Evolutionary conservation across 1,139 yeast genomes (phyloP), one percentile per base, ranked within the genome.

Genomic region (Lodderomyces metapsilosis): DNA sequence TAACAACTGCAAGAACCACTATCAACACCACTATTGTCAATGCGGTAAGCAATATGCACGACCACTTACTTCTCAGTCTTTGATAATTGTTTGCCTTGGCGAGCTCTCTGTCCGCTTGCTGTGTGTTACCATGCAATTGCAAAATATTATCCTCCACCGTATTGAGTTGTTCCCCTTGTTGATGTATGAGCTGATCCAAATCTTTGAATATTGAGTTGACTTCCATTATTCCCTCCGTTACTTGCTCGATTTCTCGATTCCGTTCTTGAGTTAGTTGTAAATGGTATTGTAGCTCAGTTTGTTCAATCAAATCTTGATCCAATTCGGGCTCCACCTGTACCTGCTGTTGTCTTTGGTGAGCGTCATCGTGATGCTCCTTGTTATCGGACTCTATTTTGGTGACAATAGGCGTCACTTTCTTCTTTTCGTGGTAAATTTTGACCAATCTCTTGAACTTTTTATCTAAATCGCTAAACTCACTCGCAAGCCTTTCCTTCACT

Each of bases 161-260:
- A 56, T 88, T 95, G 21, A 89, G 74, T 50, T 86, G 91, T 31
- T 78, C 82, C 4, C 96, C 96, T 58, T 89, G 97, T 56, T 87
- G 92, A 41, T 75, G 72, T 1, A 89, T 94, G 51, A 89, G 64
- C 33, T 80, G 76, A 12, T 89, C 89, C 47, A 89, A 64, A 52
- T 88, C 96, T 50, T 82, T 81, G 60, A 88, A 89, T 2, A 89
- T 88, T 6, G 89, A 74, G 57, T 89, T 88, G 37, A 89, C 88
- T 52, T 89, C 96, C 45, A 74, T 74, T 6, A 89, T 87, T 0
- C 96, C 95, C 39, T 80, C 78, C 34, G 85, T 80, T 6, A 89
- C 85, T 47, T 78, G 82, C 28, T 74, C 72, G 22, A 89, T 85
- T 47, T 88, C 95, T 18, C 78, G 64, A 46, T 85, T 83, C 43